These are phyloP conservation scores for Protomyces inundatus DNA, from an alignment of 1,139 yeast genomes.

Conservation along the genomic window DNA sequence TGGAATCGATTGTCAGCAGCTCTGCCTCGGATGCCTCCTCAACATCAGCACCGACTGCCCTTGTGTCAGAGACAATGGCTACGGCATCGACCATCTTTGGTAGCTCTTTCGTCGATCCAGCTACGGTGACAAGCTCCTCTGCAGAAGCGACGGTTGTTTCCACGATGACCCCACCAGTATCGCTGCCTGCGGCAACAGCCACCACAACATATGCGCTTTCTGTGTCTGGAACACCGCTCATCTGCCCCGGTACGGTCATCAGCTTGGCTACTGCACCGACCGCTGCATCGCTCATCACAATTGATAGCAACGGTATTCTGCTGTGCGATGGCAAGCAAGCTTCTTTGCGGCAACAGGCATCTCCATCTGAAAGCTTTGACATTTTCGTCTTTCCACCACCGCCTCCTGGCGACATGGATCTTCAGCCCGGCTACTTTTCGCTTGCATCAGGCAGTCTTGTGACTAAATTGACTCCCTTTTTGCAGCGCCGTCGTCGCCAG, in stretches of 20 bases:
- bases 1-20: too few relatives aligned
- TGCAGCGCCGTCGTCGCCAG: background rate
- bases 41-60: too few relatives aligned
- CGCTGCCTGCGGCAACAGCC: background rate
- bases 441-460: background rate
- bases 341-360: background rate
- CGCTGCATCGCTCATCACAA: background rate
- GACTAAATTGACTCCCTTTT: background rate
- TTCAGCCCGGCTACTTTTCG: background rate
- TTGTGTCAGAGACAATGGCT: too few relatives aligned
- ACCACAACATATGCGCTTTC: background rate
- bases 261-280: background rate
- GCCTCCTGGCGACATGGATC: background rate
- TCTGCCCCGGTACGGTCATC: background rate
- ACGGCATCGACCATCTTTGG: too few relatives aligned
- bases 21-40: too few relatives aligned
- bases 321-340: background rate
- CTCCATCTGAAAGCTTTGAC: background rate
- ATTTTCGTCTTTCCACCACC: background rate
- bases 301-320: background rate
- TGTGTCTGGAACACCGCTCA: background rate
- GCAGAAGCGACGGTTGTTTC: too few relatives aligned
- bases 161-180: too few relatives aligned
- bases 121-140: too few relatives aligned
- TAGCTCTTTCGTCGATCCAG: too few relatives aligned